Evolutionary conservation across 805 yeast species (phyloP).

Genomic region (Zygosaccharomyces bisporus): DNA sequence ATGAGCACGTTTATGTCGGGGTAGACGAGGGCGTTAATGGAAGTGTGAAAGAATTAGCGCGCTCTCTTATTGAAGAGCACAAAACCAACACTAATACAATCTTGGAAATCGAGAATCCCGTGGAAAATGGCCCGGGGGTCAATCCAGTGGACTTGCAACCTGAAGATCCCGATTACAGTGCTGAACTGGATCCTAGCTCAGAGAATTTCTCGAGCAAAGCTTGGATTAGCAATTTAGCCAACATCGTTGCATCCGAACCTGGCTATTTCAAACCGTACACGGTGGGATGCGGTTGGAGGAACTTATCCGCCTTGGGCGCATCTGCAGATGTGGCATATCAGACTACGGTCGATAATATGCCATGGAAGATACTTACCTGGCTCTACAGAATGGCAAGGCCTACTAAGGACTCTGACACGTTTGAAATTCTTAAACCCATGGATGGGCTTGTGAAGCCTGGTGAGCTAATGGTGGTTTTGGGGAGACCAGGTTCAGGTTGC

Average conservation of each 20-base stretch:
- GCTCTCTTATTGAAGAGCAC: not conserved
- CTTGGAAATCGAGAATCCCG: not conserved
- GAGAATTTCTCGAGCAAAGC: slow-evolving; percentile 55
- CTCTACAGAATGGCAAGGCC: slow-evolving; percentile 22
- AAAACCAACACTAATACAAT: not conserved
- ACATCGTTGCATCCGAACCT: slow-evolving; percentile 49
- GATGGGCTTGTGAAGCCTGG: slow-evolving; percentile 62
- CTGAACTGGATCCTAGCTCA: slow-evolving; percentile 53
- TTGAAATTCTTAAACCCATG: slow-evolving; percentile 60
- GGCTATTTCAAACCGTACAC: slow-evolving; percentile 61
- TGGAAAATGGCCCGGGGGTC: slow-evolving; percentile 16
- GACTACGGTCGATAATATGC: slow-evolving; percentile 49
- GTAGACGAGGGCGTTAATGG: not conserved
- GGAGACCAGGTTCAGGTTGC: slow-evolving; percentile 76
- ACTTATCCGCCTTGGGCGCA: slow-evolving; percentile 59
- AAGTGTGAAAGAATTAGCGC: not conserved
- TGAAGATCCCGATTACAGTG: slow-evolving; percentile 29
- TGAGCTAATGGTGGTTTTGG: slow-evolving; percentile 65
- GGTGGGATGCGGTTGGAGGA: slow-evolving; percentile 55
- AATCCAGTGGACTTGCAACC: slow-evolving; percentile 26
- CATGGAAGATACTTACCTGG: slow-evolving; percentile 29
- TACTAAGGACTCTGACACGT: slow-evolving; percentile 33
- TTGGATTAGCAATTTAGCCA: slow-evolving; percentile 65
- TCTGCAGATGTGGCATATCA: slow-evolving; percentile 68
- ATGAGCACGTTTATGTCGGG: not conserved